phyloP scores from a whole-genome alignment of 805 yeast species.

The Kluyveromyces aestuarii region DNA sequence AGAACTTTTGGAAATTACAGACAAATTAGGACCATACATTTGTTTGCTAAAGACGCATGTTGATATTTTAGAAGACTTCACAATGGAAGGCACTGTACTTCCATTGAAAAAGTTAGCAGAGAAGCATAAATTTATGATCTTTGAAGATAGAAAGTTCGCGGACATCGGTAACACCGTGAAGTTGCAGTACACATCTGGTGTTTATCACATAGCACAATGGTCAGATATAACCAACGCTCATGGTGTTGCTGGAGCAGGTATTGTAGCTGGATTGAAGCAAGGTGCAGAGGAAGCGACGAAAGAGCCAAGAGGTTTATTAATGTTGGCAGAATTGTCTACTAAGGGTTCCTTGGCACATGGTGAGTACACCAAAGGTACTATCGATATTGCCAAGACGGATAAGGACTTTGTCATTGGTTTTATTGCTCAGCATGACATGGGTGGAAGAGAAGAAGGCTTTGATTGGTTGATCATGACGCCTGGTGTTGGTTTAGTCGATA shows the following conservation, averaged over 20 bases:
- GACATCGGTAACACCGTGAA: slow-evolving; percentile 98
- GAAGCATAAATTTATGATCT: slow-evolving; percentile 82
- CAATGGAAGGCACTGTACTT: slow-evolving; percentile 65
- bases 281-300: slow-evolving; percentile 58
- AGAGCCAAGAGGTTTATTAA: slow-evolving; percentile 82
- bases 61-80: slow-evolving; percentile 85
- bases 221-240: slow-evolving; percentile 97
- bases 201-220: slow-evolving; percentile 85
- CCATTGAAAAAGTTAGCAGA: slow-evolving; percentile 67
- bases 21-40: slow-evolving; percentile 80
- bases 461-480: slow-evolving; percentile 98
- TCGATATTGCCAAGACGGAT: slow-evolving; percentile 82
- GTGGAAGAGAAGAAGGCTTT: slow-evolving; percentile 71
- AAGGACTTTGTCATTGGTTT: slow-evolving; percentile 91
- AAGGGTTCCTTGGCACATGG: slow-evolving; percentile 92
- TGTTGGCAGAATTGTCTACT: slow-evolving; percentile 93
- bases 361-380: slow-evolving; percentile 77
- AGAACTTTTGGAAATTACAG: slow-evolving; percentile 66
- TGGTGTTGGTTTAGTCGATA: slow-evolving; percentile 96
- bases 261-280: slow-evolving; percentile 77
- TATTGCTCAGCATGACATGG: slow-evolving; percentile 87
- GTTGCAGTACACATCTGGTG: slow-evolving; percentile 86
- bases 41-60: slow-evolving; percentile 92
- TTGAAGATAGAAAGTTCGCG: slow-evolving; percentile 97
- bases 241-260: slow-evolving; percentile 93